Evolutionary conservation across 2,329 filamentous ascomycete genomes (phyloP).

Genomic region (Apiospora arundinis): DNA sequence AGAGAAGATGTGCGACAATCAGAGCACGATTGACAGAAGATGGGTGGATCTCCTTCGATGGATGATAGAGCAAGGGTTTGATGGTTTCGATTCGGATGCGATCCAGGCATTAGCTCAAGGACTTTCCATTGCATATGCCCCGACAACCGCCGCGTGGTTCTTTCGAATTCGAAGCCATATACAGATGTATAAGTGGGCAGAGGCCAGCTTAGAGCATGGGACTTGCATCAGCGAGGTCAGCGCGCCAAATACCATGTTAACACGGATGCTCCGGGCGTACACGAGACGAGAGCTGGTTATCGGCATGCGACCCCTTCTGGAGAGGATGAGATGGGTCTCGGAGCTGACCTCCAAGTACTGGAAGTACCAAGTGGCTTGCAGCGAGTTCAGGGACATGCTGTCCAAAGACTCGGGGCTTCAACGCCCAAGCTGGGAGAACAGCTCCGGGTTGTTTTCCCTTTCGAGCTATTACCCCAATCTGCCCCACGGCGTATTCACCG

Average conservation of each 20-base stretch:
- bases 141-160: background rate
- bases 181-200: background rate
- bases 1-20: too few relatives aligned
- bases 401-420: background rate
- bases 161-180: background rate
- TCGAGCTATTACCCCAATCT: background rate
- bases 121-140: background rate
- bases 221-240: background rate
- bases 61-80: background rate
- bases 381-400: background rate
- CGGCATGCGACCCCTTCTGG: background rate
- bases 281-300: background rate
- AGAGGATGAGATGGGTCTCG: background rate
- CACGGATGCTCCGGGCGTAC: background rate
- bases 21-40: too few relatives aligned
- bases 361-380: background rate
- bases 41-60: background rate
- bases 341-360: background rate
- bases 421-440: background rate
- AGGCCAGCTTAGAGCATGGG: too few relatives aligned
- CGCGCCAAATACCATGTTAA: background rate
- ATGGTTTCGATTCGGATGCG: too few relatives aligned
- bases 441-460: background rate
- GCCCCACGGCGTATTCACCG: background rate
- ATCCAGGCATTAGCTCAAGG: background rate